phyloP scores from a whole-genome alignment of 306 rosid species.

The Fragaria iinumae region DNA sequence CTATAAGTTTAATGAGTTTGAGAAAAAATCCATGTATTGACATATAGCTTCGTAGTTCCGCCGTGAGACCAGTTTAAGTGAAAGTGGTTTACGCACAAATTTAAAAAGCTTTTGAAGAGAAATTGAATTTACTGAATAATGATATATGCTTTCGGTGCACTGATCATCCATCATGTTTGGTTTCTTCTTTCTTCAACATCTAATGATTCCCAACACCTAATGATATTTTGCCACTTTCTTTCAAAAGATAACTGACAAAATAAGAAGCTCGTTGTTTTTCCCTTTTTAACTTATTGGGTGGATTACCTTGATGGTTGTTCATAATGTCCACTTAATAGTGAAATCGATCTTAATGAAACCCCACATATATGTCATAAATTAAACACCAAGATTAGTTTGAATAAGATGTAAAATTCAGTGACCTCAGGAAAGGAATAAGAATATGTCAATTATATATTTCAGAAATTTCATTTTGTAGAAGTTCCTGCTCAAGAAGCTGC shows the following conservation, averaged over 20 bases:
- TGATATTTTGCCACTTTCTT: not conserved
- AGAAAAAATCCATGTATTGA: too few species aligned
- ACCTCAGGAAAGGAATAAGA: not conserved
- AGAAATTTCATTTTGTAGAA: not conserved
- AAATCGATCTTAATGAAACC: not conserved
- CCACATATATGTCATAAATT: not conserved
- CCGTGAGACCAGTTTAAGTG: too few species aligned
- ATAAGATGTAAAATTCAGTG: not conserved
- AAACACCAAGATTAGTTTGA: not conserved
- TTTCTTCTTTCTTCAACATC: slow-evolving; percentile 22
- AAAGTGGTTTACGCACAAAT: too few species aligned
- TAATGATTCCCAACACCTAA: slow-evolving; percentile 13
- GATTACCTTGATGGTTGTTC: not conserved
- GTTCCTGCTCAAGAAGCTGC: not conserved
- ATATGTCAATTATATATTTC: not conserved
- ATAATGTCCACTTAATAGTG: not conserved
- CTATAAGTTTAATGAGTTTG: too few species aligned
- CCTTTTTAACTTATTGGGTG: not conserved
- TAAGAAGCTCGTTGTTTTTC: not conserved
- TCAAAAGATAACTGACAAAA: not conserved
- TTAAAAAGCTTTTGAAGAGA: too few species aligned
- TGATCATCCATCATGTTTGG: too few species aligned
- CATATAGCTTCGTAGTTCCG: too few species aligned
- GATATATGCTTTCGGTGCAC: too few species aligned
- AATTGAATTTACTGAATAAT: too few species aligned